Evolutionary conservation across 148 eudicot species (phyloP).

Genomic region (Arctostaphylos glauca): DNA sequence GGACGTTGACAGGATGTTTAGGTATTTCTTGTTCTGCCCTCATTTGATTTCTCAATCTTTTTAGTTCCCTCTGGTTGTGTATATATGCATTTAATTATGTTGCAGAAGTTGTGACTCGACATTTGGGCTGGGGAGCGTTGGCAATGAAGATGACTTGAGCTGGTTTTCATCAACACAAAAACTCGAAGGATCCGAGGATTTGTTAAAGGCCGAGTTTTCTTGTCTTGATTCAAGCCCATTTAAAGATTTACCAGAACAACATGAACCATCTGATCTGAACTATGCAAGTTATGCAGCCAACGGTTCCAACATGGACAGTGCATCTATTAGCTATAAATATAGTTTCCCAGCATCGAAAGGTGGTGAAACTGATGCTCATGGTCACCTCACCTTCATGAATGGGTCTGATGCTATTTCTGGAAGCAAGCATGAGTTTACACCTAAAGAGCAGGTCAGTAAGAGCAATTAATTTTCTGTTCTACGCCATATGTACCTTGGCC

Average conservation of each 20-base stretch:
- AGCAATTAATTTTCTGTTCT: neutral
- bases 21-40: constrained; percentile 42
- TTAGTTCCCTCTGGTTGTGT: neutral
- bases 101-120: constrained; percentile 85
- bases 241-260: constrained; percentile 31
- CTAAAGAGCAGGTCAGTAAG: constrained; percentile 31
- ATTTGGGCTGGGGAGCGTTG: constrained; percentile 57
- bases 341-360: constrained; percentile 26
- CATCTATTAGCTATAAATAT: constrained; percentile 32
- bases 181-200: constrained; percentile 58
- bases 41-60: neutral
- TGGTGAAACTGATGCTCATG: constrained; percentile 23
- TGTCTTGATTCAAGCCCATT: constrained; percentile 34
- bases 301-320: constrained; percentile 31
- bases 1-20: constrained; percentile 90
- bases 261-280: constrained; percentile 31
- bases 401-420: constrained; percentile 31
- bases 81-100: neutral
- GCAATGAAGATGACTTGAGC: constrained; percentile 53
- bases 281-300: constrained; percentile 26
- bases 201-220: constrained; percentile 43
- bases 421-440: constrained; percentile 20
- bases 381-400: constrained; percentile 25
- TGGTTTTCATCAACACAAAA: constrained; percentile 69
- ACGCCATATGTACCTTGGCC: neutral